Conservation (phyloP, 306 rosid species). For the Castanea sativa region DNA sequence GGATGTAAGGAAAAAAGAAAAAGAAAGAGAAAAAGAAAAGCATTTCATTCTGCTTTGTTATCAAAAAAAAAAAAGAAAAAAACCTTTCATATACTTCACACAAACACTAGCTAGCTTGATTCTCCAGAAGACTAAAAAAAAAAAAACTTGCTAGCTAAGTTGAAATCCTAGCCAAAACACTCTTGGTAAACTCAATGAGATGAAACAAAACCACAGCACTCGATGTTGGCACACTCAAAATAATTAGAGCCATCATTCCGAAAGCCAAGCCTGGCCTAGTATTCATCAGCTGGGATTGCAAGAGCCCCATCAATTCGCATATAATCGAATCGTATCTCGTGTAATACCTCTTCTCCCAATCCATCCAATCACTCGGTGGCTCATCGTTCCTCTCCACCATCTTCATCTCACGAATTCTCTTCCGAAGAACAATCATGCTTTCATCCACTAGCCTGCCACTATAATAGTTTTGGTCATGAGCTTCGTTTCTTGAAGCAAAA, state of each 20-base stretch:
- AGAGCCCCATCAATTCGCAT: conserved; percentile 43
- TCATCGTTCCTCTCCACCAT: conserved; percentile 42
- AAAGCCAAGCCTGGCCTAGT: conserved; percentile 49
- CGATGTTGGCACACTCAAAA: conserved; percentile 37
- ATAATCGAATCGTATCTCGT: conserved; percentile 35
- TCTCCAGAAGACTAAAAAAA: not conserved
- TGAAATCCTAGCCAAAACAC: conserved; percentile 16
- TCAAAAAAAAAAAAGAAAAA: not conserved
- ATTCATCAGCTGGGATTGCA: conserved; percentile 51
- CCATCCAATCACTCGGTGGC: conserved; percentile 48
- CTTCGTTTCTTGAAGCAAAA: conserved; percentile 9
- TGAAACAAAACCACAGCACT: conserved; percentile 21
- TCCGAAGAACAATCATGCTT: conserved; percentile 40
- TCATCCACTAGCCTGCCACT: conserved; percentile 27
- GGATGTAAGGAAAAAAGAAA: not conserved
- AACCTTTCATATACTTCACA: not conserved
- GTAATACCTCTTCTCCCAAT: conserved; percentile 54
- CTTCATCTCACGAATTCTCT: conserved; percentile 36
- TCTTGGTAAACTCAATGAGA: conserved; percentile 19
- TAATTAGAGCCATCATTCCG: conserved; percentile 23
- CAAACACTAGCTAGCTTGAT: not conserved
- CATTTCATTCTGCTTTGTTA: not conserved
- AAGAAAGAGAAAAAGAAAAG: not conserved
- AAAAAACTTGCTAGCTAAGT: not conserved
- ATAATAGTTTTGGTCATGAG: not conserved